Conservation (phyloP, 306 rosid genomes). For the Trifolium dubium region DNA sequence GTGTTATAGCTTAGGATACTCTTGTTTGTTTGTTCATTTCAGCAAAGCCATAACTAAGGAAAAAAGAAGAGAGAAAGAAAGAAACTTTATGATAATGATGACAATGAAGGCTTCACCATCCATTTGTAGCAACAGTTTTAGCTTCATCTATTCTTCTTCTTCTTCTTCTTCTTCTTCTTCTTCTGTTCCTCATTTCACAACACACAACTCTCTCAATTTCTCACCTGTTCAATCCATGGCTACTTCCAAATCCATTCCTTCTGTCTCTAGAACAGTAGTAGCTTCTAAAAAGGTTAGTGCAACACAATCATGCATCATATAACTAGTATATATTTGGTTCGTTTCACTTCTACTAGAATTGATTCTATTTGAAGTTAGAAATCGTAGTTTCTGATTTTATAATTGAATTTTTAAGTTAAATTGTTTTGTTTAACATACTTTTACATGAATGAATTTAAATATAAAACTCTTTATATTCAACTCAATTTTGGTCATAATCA, state of each 20-base stretch:
- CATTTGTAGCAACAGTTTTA: conserved; percentile 42
- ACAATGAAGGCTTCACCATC: conserved; percentile 64
- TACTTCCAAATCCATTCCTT: conserved; percentile 64
- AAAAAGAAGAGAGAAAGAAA: conserved; percentile 16
- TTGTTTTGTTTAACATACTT: no score
- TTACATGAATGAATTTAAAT: no score
- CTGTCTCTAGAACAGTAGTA: conserved; percentile 60
- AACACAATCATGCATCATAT: background rate
- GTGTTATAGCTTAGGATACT: background rate
- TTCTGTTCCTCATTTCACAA: conserved; percentile 16
- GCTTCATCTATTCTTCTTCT: conserved; percentile 27
- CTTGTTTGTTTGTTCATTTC: background rate
- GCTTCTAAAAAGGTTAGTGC: conserved; percentile 69
- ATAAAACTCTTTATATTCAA: no score
- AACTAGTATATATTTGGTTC: no score
- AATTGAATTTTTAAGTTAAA: no score
- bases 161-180: no score
- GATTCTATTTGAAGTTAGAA: no score
- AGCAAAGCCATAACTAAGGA: conserved; percentile 3
- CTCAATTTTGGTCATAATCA: no score
- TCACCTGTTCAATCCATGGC: conserved; percentile 76
- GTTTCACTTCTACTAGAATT: no score
- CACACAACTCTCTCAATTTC: conserved; percentile 21
- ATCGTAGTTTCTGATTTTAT: no score
- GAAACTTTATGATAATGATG: conserved; percentile 66